These are phyloP conservation scores for Sesbania bispinosa DNA, from an alignment of 306 rosid species.

Conservation along the genomic window DNA sequence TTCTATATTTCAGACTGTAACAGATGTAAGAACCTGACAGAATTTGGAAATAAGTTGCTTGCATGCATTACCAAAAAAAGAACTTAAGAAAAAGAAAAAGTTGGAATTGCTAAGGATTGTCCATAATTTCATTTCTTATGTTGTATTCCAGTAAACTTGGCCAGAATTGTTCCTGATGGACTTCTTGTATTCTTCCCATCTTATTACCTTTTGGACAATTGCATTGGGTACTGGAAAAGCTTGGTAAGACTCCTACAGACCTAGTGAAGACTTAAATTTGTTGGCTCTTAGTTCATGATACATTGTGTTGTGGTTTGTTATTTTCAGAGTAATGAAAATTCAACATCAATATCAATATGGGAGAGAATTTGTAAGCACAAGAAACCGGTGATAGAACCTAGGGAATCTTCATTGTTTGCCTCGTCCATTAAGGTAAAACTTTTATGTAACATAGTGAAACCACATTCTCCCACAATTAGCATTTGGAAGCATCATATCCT, in stretches of 20 bases:
- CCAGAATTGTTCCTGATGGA: constrained; percentile 95
- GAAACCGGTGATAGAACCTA: constrained; percentile 93
- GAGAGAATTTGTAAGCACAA: constrained; percentile 88
- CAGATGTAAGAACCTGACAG: background rate
- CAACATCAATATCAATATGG: constrained; percentile 84
- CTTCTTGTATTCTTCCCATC: constrained; percentile 95
- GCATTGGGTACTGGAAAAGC: constrained; percentile 81
- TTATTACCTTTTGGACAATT: constrained; percentile 86
- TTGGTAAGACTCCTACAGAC: constrained; percentile 40
- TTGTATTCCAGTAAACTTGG: constrained; percentile 78
- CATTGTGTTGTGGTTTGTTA: constrained; percentile 8
- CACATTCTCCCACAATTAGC: constrained; percentile 15
- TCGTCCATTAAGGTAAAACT: constrained; percentile 69
- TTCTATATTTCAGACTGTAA: background rate
- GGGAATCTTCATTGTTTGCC: constrained; percentile 81
- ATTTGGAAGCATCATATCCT: constrained; percentile 12
- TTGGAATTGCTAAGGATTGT: constrained; percentile 5
- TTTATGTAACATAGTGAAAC: constrained; percentile 15
- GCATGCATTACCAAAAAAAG: background rate
- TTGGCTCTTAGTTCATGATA: constrained; percentile 21
- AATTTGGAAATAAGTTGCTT: constrained; percentile 1
- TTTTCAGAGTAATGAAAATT: constrained; percentile 56
- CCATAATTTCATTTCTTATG: constrained; percentile 11
- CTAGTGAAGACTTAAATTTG: constrained; percentile 24
- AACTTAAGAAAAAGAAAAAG: constrained; percentile 4